Conservation (phyloP, 2,329 filamentous ascomycete species). For the Neonectria faginata region DNA sequence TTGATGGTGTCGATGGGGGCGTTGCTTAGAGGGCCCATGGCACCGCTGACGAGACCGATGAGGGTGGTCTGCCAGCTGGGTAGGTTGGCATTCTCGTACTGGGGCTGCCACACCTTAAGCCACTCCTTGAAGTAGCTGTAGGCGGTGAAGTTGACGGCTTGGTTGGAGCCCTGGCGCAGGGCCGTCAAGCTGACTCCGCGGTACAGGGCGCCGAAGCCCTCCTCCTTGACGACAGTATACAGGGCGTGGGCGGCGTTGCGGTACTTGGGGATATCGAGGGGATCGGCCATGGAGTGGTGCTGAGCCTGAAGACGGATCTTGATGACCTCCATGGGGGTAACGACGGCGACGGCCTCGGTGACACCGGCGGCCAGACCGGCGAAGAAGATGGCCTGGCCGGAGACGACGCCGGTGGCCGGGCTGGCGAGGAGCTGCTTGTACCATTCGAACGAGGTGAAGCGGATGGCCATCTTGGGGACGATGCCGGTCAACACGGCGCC, state of each 20-base stretch:
- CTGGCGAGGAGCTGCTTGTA: slow-evolving; percentile 89
- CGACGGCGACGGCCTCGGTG: slow-evolving; percentile 95
- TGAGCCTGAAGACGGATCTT: slow-evolving; percentile 99
- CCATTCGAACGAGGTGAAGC: slow-evolving; percentile 95
- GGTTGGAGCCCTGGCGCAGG: slow-evolving; percentile 93
- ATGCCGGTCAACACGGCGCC: slow-evolving; percentile 96
- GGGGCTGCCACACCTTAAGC: slow-evolving; percentile 78
- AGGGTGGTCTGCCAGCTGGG: slow-evolving; percentile 91
- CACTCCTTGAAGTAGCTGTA: slow-evolving; percentile 92
- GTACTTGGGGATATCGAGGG: slow-evolving; percentile 96
- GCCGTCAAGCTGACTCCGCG: slow-evolving; percentile 94
- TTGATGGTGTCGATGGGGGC: slow-evolving; percentile 99
- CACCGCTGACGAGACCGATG: slow-evolving; percentile 90
- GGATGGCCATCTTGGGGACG: slow-evolving; percentile 98
- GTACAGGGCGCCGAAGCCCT: slow-evolving; percentile 88
- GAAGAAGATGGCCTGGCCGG: slow-evolving; percentile 74
- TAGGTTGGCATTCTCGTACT: slow-evolving; percentile 73
- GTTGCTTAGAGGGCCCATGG: slow-evolving; percentile 95
- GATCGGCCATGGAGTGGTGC: slow-evolving; percentile 97
- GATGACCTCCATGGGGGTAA: slow-evolving; percentile 99
- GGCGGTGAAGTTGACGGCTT: slow-evolving; percentile 98
- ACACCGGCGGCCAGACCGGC: slow-evolving; percentile 93
- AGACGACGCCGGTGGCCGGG: slow-evolving; percentile 73
- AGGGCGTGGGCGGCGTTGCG: slow-evolving; percentile 86
- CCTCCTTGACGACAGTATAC: slow-evolving; percentile 92